These are phyloP conservation scores for Flaveria brownii DNA, from an alignment of 129 eudicot species.

Conservation along the genomic window DNA sequence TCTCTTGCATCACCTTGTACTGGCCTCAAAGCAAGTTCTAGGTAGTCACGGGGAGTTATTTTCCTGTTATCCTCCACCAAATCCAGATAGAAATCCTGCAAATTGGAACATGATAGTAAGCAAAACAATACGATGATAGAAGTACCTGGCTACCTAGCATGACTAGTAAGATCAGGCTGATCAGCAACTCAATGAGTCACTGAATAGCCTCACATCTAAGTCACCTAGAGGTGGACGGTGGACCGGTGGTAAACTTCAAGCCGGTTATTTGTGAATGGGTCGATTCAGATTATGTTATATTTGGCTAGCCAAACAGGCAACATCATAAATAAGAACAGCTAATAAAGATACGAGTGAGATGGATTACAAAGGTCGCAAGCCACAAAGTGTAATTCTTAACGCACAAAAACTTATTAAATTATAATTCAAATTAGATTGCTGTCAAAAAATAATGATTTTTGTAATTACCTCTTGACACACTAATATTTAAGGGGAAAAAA, in stretches of 20 bases:
- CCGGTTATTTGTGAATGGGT: not conserved
- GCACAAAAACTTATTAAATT: not conserved
- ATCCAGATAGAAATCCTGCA: conserved; percentile 92
- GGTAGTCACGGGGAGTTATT: conserved; percentile 97
- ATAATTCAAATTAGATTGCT: not conserved
- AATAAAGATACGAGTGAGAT: not conserved
- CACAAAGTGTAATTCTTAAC: not conserved
- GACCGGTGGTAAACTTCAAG: not conserved
- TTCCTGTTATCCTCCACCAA: conserved; percentile 87
- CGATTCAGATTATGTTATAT: not conserved
- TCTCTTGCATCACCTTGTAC: conserved; percentile 82
- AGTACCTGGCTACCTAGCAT: conserved; percentile 5
- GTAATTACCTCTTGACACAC: not conserved
- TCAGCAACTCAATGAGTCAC: not conserved
- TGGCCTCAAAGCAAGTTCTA: conserved; percentile 90
- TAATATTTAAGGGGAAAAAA: not conserved
- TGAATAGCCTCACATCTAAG: not conserved
- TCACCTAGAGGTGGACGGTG: not conserved
- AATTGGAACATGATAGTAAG: conserved; percentile 5
- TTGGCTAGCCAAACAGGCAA: not conserved
- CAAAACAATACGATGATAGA: not conserved
- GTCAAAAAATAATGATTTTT: not conserved
- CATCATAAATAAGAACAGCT: not conserved
- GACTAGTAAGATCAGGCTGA: not conserved
- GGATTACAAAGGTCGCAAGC: not conserved